phyloP scores from a whole-genome alignment of 306 rosid genomes.

The Chamaecrista fasciculata region DNA sequence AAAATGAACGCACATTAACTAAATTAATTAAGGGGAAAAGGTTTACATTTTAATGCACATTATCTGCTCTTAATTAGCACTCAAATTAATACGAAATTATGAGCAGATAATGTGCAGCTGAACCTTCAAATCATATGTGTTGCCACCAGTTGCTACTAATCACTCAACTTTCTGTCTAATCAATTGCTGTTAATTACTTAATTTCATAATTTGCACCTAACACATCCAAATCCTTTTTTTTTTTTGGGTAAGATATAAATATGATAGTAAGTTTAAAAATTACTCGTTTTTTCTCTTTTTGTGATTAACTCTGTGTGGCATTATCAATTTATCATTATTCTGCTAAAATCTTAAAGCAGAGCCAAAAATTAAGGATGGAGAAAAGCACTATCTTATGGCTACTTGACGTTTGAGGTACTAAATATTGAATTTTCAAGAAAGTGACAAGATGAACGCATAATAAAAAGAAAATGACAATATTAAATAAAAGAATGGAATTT shows the following conservation, averaged over 20 bases:
- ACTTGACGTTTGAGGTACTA: background rate
- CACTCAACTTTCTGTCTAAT: background rate
- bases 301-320: background rate
- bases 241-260: background rate
- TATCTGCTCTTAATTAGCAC: too few species aligned
- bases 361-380: background rate
- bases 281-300: background rate
- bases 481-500: background rate
- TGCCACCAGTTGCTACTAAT: background rate
- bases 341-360: background rate
- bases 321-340: background rate
- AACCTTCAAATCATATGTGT: background rate
- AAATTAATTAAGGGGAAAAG: too few species aligned
- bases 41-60: too few species aligned
- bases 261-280: background rate
- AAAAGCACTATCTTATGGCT: background rate
- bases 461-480: background rate
- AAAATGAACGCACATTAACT: too few species aligned
- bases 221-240: background rate
- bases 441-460: background rate
- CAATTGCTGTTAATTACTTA: background rate
- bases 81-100: background rate
- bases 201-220: background rate
- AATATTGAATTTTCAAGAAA: background rate
- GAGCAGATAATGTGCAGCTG: background rate